Conservation (phyloP, 495 filamentous ascomycete species). For the Talaromyces wortmannii region DNA sequence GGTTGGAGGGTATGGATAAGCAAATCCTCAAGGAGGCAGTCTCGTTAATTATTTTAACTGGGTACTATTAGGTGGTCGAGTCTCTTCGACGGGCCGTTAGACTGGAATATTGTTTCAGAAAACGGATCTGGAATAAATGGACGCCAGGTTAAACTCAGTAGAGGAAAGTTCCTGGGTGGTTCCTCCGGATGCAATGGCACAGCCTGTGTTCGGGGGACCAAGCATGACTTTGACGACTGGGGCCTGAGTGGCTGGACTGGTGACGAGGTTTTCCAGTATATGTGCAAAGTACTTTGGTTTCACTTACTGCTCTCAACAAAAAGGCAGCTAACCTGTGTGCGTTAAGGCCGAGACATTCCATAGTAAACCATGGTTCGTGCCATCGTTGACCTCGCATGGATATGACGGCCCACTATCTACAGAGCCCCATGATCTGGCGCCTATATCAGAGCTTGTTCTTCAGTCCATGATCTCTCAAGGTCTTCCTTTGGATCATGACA, state of each 20-base stretch:
- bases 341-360: constrained; percentile 41
- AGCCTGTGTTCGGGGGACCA: constrained; percentile 52
- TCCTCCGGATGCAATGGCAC: constrained; percentile 55
- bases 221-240: constrained; percentile 60
- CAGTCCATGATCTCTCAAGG: constrained; percentile 40
- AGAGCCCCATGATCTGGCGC: constrained; percentile 42
- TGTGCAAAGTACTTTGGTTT: constrained; percentile 35
- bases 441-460: constrained; percentile 38
- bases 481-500: constrained; percentile 37
- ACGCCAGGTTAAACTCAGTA: constrained; percentile 50
- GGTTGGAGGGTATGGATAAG: constrained; percentile 25
- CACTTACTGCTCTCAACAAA: background rate
- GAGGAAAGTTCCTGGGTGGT: constrained; percentile 54
- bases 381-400: constrained; percentile 29
- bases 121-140: constrained; percentile 46
- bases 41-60: background rate
- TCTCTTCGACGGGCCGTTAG: constrained; percentile 43
- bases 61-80: constrained; percentile 25
- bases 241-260: constrained; percentile 45
- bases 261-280: constrained; percentile 44
- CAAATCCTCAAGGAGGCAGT: constrained; percentile 1
- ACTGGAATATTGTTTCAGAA: constrained; percentile 51
- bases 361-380: constrained; percentile 33
- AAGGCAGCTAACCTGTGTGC: background rate
- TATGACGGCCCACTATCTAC: constrained; percentile 37